These are phyloP conservation scores for Boletus chippewaensis DNA, from an alignment of 1,284 basidiomycete species.

Conservation along the genomic window DNA sequence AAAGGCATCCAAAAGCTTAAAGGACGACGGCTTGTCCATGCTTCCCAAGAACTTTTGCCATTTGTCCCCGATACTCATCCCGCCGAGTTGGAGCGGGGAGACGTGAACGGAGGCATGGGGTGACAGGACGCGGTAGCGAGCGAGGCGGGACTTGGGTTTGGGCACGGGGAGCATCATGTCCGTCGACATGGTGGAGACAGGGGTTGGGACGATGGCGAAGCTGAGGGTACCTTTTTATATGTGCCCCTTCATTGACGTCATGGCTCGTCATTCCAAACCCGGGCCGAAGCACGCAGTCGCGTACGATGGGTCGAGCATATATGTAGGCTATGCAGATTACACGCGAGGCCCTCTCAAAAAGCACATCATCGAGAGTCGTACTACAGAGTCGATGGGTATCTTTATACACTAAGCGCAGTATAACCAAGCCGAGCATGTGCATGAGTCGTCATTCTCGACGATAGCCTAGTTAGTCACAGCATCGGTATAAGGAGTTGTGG, in stretches of 20 bases:
- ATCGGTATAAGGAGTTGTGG: constrained; percentile 29
- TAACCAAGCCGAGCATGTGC: too few relatives aligned
- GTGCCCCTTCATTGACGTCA: constrained; percentile 4
- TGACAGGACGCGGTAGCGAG: constrained; percentile 38
- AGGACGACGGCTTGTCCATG: constrained; percentile 42
- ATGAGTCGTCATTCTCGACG: background rate
- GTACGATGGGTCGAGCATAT: too few relatives aligned
- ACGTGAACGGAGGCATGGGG: constrained; percentile 39
- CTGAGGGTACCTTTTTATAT: background rate
- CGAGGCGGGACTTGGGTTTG: constrained; percentile 32
- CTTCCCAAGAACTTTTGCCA: constrained; percentile 32
- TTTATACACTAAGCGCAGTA: too few relatives aligned
- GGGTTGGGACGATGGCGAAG: background rate
- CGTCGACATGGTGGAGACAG: constrained; percentile 8
- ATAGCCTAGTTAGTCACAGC: constrained; percentile 25
- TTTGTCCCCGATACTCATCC: constrained; percentile 46
- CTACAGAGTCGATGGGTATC: too few relatives aligned
- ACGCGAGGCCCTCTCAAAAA: too few relatives aligned
- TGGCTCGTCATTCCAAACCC: background rate
- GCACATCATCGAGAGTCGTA: too few relatives aligned
- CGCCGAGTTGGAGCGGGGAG: constrained; percentile 48
- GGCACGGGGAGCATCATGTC: constrained; percentile 9
- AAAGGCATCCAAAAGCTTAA: constrained; percentile 45
- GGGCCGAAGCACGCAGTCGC: too few relatives aligned
- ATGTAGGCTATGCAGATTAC: too few relatives aligned